These are phyloP conservation scores for Physcia stellaris DNA, from an alignment of 495 filamentous ascomycete species.

Conservation along the genomic window DNA sequence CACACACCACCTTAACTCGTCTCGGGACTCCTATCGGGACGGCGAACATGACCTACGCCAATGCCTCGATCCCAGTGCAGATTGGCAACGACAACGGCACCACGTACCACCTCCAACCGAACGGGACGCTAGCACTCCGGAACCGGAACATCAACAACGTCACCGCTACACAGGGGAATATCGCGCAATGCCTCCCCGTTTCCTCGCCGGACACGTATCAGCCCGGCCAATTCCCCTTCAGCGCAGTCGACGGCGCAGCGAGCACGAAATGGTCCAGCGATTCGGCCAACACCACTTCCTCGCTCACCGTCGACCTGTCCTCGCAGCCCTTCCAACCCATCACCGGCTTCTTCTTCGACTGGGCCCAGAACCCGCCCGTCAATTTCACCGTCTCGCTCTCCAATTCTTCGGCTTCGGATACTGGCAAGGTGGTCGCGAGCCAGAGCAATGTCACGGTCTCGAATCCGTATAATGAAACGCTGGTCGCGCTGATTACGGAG, in stretches of 20 bases:
- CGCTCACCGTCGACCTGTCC: slow-evolving; percentile 36
- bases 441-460: slow-evolving; percentile 23
- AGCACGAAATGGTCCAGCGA: slow-evolving; percentile 62
- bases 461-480: slow-evolving; percentile 22
- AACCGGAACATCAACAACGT: slow-evolving; percentile 39
- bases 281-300: slow-evolving; percentile 28
- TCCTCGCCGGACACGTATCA: slow-evolving; percentile 33
- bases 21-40: slow-evolving; percentile 25
- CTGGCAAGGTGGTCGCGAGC: slow-evolving; percentile 5
- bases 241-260: slow-evolving; percentile 54
- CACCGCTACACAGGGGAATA: slow-evolving; percentile 42
- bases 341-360: slow-evolving; percentile 48
- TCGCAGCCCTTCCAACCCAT: slow-evolving; percentile 31
- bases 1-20: slow-evolving; percentile 49
- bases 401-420: slow-evolving; percentile 21
- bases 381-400: slow-evolving; percentile 43
- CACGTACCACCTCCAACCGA: slow-evolving; percentile 34
- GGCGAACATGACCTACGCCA: slow-evolving; percentile 32
- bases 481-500: slow-evolving; percentile 22
- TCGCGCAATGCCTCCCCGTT: slow-evolving; percentile 52
- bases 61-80: slow-evolving; percentile 36
- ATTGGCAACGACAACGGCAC: slow-evolving; percentile 26
- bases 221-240: slow-evolving; percentile 59
- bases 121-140: slow-evolving; percentile 38
- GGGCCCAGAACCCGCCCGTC: slow-evolving; percentile 45